phyloP scores from a whole-genome alignment of 805 yeast species.

The Vanderwaltozyma verrucispora region DNA sequence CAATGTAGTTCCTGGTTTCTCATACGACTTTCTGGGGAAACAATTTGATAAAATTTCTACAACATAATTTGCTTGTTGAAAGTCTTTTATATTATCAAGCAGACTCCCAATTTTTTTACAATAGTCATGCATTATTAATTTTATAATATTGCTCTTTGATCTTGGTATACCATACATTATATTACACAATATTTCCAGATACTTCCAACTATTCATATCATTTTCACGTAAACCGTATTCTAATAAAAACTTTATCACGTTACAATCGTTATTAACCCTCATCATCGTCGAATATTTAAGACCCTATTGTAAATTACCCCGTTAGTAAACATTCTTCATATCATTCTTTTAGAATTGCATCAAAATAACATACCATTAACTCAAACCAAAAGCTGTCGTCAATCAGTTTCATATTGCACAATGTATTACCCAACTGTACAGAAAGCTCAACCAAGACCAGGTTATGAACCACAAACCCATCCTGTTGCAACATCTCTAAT shows the following conservation, averaged over 20 bases:
- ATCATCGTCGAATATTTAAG: conserved; percentile 6
- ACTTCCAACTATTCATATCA: conserved; percentile 13
- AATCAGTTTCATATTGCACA: neutral
- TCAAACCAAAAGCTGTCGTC: conserved; percentile 4
- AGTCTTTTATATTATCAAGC: conserved; percentile 10
- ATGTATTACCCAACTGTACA: conserved; percentile 1
- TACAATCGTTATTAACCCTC: conserved; percentile 4
- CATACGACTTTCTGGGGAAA: conserved; percentile 10
- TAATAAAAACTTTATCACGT: conserved; percentile 7
- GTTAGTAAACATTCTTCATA: too few species aligned
- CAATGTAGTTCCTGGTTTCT: conserved; percentile 6
- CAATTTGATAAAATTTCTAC: conserved; percentile 12
- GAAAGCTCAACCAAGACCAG: neutral
- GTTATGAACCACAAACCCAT: neutral
- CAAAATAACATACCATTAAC: conserved; percentile 1
- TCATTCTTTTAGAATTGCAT: too few species aligned
- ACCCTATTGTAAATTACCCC: too few species aligned
- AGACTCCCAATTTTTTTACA: conserved; percentile 7
- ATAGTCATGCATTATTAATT: conserved; percentile 8
- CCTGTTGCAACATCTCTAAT: neutral
- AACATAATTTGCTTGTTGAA: conserved; percentile 14
- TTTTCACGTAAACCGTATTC: conserved; percentile 6
- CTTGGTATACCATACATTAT: conserved; percentile 7
- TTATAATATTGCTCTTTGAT: conserved; percentile 6
- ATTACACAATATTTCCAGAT: conserved; percentile 8